Evolutionary conservation across 148 eudicot genomes (phyloP), one percentile per base, ranked within the genome.

Genomic region (Persicaria tinctoria): DNA sequence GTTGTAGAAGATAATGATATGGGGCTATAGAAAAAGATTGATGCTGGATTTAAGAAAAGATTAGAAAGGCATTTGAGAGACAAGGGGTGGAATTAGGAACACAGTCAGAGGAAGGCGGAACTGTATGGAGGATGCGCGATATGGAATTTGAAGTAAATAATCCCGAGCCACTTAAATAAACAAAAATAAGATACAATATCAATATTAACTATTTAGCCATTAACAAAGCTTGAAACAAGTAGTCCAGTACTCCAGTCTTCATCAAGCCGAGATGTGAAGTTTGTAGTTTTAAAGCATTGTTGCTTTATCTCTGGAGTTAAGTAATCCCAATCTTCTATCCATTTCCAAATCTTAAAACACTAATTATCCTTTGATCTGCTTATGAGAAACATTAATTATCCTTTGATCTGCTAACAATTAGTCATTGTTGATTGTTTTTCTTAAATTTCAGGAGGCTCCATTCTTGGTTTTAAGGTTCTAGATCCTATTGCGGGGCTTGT

Each of bases 401-500:
- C 48, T 38, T 38, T 8, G 46, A 38, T 11, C 38, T 14, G n/a
- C 5, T 63, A 14, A 51, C 17, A 66, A 44, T 3, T 60, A 60
- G 66, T 13, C 8, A 44, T 7, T 41, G 48, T 41, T 41, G 70
- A 66, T 66, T 41, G 17, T 41, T 41, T 66, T 32, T 12, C 18
- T 14, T 44, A 79, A 73, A 27, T 74, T 48, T 59, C 80, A 96
- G 99, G 99, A 74, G 99, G 99, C 64, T 84, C 99, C 73, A 89
- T 90, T 78, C 93, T 96, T 70, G 99, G 99, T 59, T 83, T 92
- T 68, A 88, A 87, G 83, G 82, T 89, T 80, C 84, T 96, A 17
- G 99, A 96, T 85, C 97, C 99, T 83, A 86, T 92, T 49, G 99
- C 99, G 17, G 99, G 99, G 76, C 83, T 96, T 70, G 74, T 91